Conservation (phyloP, 495 filamentous ascomycete species). For the Neurospora discreta region DNA sequence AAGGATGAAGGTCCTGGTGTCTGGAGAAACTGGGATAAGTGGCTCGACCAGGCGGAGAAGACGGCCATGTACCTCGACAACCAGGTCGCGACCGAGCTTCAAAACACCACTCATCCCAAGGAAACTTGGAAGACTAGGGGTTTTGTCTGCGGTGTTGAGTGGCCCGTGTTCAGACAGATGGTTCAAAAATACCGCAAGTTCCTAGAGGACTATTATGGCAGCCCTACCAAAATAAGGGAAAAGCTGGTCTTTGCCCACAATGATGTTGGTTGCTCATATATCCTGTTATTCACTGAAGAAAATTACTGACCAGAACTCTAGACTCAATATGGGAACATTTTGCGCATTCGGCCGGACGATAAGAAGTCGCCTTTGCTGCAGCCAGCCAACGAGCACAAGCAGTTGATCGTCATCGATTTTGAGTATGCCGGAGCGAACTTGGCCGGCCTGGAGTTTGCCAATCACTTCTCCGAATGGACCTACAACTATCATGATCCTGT, state of each 20-base stretch:
- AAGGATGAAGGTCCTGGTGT: slow-evolving; percentile 67
- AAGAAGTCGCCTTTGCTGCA: slow-evolving; percentile 76
- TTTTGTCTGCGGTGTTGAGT: slow-evolving; percentile 74
- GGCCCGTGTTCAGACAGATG: slow-evolving; percentile 62
- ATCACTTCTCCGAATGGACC: slow-evolving; percentile 98
- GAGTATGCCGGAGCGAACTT: slow-evolving; percentile 92
- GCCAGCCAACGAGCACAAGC: slow-evolving; percentile 86
- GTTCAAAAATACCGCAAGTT: slow-evolving; percentile 71
- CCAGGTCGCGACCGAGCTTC: slow-evolving; percentile 34
- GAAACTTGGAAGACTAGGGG: slow-evolving; percentile 57
- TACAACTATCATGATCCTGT: slow-evolving; percentile 82
- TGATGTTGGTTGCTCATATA: slow-evolving; percentile 52
- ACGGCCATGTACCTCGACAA: slow-evolving; percentile 68
- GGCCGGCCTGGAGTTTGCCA: slow-evolving; percentile 85
- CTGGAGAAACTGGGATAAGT: slow-evolving; percentile 92
- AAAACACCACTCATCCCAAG: slow-evolving; percentile 13
- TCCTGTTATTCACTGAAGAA: not conserved
- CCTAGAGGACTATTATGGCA: slow-evolving; percentile 62
- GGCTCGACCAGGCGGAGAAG: slow-evolving; percentile 70
- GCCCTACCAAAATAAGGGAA: slow-evolving; percentile 51
- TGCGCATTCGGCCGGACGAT: slow-evolving; percentile 73
- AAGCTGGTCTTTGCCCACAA: slow-evolving; percentile 92
- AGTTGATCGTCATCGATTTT: slow-evolving; percentile 95
- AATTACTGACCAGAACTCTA: slow-evolving; percentile 22
- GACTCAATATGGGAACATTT: slow-evolving; percentile 98